These are phyloP conservation scores for Eucalyptus lansdowneana DNA, from an alignment of 345 rosid genomes.

Conservation along the genomic window DNA sequence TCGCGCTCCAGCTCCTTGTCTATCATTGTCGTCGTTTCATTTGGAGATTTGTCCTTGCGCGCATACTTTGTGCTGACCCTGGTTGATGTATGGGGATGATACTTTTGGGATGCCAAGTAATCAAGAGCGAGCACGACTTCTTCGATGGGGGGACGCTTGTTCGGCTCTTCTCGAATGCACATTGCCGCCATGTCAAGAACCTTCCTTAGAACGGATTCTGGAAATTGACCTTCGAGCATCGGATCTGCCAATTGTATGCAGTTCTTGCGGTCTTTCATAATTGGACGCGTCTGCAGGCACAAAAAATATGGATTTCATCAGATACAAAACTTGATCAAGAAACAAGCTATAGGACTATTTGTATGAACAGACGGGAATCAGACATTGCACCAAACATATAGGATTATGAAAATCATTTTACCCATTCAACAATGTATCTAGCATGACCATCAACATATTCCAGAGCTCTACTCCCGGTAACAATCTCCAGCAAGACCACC, in stretches of 20 bases:
- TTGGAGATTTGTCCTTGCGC: slow-evolving; percentile 9
- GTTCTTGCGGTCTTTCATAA: slow-evolving; percentile 5
- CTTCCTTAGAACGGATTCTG: slow-evolving; percentile 16
- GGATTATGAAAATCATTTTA: slow-evolving; percentile 1
- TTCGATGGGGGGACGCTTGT: slow-evolving; percentile 26
- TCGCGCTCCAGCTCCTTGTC: slow-evolving; percentile 21
- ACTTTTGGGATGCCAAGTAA: slow-evolving; percentile 16
- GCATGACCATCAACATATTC: slow-evolving; percentile 7
- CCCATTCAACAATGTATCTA: slow-evolving; percentile 43
- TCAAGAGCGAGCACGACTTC: slow-evolving; percentile 43
- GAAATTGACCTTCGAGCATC: slow-evolving; percentile 12
- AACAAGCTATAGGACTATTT: not conserved
- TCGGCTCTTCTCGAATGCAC: slow-evolving; percentile 38
- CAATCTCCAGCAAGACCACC: slow-evolving; percentile 53
- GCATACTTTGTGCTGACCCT: not conserved
- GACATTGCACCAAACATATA: not conserved
- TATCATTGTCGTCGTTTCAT: slow-evolving; percentile 7
- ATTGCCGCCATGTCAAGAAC: slow-evolving; percentile 37
- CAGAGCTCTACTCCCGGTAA: slow-evolving; percentile 47
- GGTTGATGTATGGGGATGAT: not conserved
- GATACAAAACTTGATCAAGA: not conserved
- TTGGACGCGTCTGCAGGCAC: slow-evolving; percentile 18
- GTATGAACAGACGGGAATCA: not conserved
- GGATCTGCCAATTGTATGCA: slow-evolving; percentile 35
- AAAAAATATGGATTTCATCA: not conserved